Evolutionary conservation across 345 rosid species (phyloP).

Genomic region (Moricandia moricandioides): DNA sequence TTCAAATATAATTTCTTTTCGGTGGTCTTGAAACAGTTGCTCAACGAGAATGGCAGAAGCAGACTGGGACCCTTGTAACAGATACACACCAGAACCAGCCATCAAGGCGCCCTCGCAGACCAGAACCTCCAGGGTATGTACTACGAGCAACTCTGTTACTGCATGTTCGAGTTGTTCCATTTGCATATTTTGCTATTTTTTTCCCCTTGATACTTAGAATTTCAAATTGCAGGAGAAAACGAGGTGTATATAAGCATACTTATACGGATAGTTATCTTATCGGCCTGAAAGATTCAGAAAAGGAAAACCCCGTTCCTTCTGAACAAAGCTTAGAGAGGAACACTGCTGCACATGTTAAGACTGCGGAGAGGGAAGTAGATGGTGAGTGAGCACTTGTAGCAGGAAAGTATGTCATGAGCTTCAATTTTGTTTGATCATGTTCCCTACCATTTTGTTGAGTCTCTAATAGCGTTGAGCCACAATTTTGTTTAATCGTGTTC

Average conservation of each 20-base stretch:
- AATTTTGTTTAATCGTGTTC: conserved; percentile 13
- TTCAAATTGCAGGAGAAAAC: conserved; percentile 43
- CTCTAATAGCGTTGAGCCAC: too few species aligned
- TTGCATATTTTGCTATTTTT: background rate
- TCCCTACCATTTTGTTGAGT: background rate
- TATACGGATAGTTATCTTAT: conserved; percentile 34
- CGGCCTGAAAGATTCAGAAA: conserved; percentile 43
- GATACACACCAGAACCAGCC: conserved; percentile 40
- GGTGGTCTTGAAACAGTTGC: conserved; percentile 45
- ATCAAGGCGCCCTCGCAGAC: conserved; percentile 57
- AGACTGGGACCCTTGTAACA: conserved; percentile 44
- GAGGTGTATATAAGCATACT: conserved; percentile 46
- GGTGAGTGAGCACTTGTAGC: conserved; percentile 46
- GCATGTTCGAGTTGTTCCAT: conserved; percentile 11
- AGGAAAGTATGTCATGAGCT: background rate
- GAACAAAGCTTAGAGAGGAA: conserved; percentile 36
- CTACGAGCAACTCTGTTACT: conserved; percentile 1
- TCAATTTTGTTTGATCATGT: conserved; percentile 7
- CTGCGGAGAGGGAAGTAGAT: conserved; percentile 33
- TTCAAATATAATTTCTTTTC: conserved; percentile 12
- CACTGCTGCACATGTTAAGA: conserved; percentile 28
- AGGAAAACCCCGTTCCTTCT: conserved; percentile 32
- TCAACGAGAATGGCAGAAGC: conserved; percentile 64
- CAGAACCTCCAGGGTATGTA: conserved; percentile 57
- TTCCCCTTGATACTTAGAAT: conserved; percentile 9